These are phyloP conservation scores for Polymyxa betae DNA, from an alignment of 208 protist species.

Conservation along the genomic window DNA sequence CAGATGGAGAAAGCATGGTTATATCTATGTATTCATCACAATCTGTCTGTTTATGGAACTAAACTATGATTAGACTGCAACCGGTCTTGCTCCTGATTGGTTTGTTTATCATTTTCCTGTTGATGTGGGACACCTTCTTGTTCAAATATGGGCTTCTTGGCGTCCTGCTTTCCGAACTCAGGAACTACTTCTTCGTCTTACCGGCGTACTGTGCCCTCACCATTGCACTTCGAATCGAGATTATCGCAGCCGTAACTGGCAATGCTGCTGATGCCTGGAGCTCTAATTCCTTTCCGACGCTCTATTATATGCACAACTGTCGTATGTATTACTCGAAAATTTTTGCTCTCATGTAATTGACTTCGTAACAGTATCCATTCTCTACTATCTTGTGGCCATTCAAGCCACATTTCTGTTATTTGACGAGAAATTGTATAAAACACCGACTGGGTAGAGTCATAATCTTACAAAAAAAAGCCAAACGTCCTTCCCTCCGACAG, in stretches of 20 bases:
- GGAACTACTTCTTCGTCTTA: background rate
- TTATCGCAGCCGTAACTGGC: background rate
- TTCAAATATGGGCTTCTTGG: background rate
- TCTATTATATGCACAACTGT: background rate
- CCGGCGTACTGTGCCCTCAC: background rate
- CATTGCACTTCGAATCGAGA: background rate
- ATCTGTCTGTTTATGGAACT: too few species aligned
- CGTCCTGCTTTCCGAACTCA: background rate
- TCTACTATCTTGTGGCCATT: background rate
- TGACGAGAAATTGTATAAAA: background rate
- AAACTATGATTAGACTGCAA: background rate
- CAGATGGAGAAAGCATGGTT: too few species aligned
- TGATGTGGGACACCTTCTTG: background rate
- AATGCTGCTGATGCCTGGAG: background rate
- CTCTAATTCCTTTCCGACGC: background rate
- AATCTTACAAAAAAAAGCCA: too few species aligned
- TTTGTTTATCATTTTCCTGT: background rate
- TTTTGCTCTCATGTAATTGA: background rate
- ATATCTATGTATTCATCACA: too few species aligned
- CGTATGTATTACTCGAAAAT: background rate
- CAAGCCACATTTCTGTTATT: background rate
- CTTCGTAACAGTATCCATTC: background rate
- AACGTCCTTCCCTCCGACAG: too few species aligned
- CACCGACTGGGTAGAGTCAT: background rate
- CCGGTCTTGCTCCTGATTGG: background rate